Evolutionary conservation across 2,329 filamentous ascomycete genomes (phyloP), one percentile per base, ranked within the genome.

Genomic region (Cladosporium colombiae): DNA sequence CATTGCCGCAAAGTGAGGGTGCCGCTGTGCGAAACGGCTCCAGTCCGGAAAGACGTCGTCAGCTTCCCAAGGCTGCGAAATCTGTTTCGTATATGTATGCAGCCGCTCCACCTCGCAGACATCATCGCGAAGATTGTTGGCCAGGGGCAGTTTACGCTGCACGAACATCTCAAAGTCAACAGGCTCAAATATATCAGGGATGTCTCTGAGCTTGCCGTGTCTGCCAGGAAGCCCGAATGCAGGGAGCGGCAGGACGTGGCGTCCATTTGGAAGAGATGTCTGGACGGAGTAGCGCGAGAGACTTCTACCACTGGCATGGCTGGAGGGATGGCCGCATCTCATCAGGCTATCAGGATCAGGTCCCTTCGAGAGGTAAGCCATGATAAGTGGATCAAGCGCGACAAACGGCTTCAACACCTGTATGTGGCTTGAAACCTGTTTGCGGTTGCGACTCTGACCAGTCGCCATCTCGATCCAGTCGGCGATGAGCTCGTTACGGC

Each of bases 351-450:
- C 68, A 2, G 70, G 64, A 33, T 60, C 49, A n/a, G 35, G 29
- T n/a, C 21, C 68, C 21, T 71, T 68, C 6, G 78, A 77, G 68
- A 82, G 76, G 65, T 78, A 80, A 58, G 74, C 70, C 74, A 81
- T 77, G 68, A 81, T 85, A 66, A 81, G 77, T 31, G 82, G 81
- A 67, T 86, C 81, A 5, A 81, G 79, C 68, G 80, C 79, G 44
- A 88, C 77, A 66, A 85, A 83, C 14, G 80, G 81, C 73, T 86
- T 86, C 23, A 89, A 78, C 2, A 88, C 86, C 74, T 89, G 86
- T 29, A 88, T 82, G 72, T 89, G 86, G 70, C 86, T 89, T 0
- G 86, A 88, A 5, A 89, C 84, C 71, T 88, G 85, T 74, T 89
- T 89, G 60, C 86, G 80, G 18, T 75, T 77, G 62, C 86, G 79